These are phyloP conservation scores for Cordyceps farinosa DNA, from an alignment of 2,329 filamentous ascomycete genomes.

Conservation along the genomic window DNA sequence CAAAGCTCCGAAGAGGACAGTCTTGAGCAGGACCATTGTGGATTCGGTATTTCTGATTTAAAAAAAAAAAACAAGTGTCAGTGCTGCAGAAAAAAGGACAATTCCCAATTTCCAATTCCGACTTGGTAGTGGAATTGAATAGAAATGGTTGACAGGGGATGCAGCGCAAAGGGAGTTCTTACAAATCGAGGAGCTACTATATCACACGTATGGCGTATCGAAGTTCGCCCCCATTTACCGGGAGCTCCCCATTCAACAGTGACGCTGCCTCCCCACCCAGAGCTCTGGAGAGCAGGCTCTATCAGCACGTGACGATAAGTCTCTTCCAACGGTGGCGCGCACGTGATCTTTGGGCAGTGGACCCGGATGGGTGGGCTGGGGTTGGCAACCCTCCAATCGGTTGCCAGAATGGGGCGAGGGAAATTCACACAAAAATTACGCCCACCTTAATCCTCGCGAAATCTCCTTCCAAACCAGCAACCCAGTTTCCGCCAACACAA, in stretches of 20 bases:
- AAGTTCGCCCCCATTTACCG: conserved; percentile 9
- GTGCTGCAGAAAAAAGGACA: not conserved
- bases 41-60: conserved; percentile 19
- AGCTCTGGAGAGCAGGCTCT: not conserved
- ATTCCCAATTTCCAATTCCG: not conserved
- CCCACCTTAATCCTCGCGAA: conserved; percentile 34
- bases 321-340: not conserved
- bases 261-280: not conserved
- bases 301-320: conserved; percentile 24
- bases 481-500: conserved; percentile 29
- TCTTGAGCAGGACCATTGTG: conserved; percentile 57
- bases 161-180: conserved; percentile 1
- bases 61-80: not conserved
- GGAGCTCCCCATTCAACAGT: conserved; percentile 7
- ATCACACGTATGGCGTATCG: conserved; percentile 14
- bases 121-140: not conserved
- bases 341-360: conserved; percentile 22
- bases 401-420: conserved; percentile 28
- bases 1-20: conserved; percentile 55
- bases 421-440: conserved; percentile 41
- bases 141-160: not conserved
- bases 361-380: conserved; percentile 28
- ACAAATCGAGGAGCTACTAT: conserved; percentile 9
- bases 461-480: conserved; percentile 29
- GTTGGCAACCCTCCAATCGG: conserved; percentile 37